These are phyloP conservation scores for Dipsacomyces acuminosporus DNA, from an alignment of 371 early-diverging fungal species.

Conservation along the genomic window DNA sequence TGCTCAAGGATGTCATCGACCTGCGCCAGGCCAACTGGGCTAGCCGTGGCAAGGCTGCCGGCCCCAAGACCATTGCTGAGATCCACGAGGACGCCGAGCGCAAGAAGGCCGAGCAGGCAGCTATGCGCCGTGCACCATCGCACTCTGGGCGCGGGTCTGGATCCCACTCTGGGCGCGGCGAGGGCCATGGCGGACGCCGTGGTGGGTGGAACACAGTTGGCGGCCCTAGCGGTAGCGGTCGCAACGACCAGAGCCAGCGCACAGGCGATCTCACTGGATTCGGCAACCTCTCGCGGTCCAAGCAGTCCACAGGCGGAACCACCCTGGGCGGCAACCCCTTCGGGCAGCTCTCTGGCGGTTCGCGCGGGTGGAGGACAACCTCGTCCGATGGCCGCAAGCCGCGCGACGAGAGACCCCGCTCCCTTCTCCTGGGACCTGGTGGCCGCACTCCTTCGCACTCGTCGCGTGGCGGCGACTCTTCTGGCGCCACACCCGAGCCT, in stretches of 20 bases:
- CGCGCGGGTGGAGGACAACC: constrained; percentile 48
- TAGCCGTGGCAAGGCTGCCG: constrained; percentile 55
- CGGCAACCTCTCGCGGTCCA: constrained; percentile 70
- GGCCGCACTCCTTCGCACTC: constrained; percentile 32
- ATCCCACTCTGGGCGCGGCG: constrained; percentile 48
- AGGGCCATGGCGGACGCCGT: constrained; percentile 36
- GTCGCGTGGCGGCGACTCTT: constrained; percentile 27
- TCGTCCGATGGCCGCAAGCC: constrained; percentile 37
- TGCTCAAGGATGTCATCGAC: constrained; percentile 89
- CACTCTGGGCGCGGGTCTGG: constrained; percentile 54
- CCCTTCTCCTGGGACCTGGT: constrained; percentile 20
- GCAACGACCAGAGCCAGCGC: constrained; percentile 49
- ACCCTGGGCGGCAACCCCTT: constrained; percentile 62
- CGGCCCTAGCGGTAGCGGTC: constrained; percentile 49
- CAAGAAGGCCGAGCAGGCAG: constrained; percentile 59
- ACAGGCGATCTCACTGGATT: constrained; percentile 70
- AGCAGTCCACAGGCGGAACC: constrained; percentile 50
- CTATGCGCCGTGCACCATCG: constrained; percentile 57
- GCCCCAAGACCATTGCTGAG: constrained; percentile 84
- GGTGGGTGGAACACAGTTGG: constrained; percentile 68
- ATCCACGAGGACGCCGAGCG: constrained; percentile 74
- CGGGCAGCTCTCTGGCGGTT: constrained; percentile 46
- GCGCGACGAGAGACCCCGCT: constrained; percentile 32
- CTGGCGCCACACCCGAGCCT: constrained; percentile 37
- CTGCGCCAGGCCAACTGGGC: constrained; percentile 80